Evolutionary conservation across 2,329 filamentous ascomycete genomes (phyloP), one percentile per base, ranked within the genome.

Genomic region (Exophiala calicioides): DNA sequence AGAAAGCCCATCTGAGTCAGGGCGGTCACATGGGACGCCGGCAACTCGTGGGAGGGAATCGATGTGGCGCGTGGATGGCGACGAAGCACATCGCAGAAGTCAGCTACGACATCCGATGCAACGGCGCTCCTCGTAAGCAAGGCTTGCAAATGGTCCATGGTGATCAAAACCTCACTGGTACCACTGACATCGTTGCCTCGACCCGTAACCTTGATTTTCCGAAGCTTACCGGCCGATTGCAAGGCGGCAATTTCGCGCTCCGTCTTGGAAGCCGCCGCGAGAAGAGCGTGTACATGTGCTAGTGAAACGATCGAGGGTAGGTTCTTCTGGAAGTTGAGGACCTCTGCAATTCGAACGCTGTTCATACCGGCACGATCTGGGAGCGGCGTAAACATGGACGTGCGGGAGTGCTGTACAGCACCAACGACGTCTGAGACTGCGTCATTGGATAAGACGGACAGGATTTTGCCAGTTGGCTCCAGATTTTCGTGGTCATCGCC

Each of bases 351-450:
- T 7, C 77, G 72, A 6, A 73, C 77, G 49, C 78, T 81, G 59
- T 79, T 80, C 80, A 85, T 82, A 3, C 81, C 81, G 1, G 78
- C 71, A 7, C 72, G 69, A 20, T 75, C 71, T 0, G 81, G 81
- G 13, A 84, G 66, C 8, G 74, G 66, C 39, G 73, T 73, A 57
- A 83, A 84, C 68, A 79, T 79, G 21, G 65, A 68, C 10, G 65
- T 64, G 16, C 69, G 72, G 24, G 80, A 73, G 60, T 80, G 70
- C 38, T 70, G 63, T 26, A 83, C 73, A 9, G 76, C 77, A 54
- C 79, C 73, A 5, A 72, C 65, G 3, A 80, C 74, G 63, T 74
- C 71, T 34, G 68, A 64, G 12, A 75, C 71, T 4, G 68, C 63
- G 1, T 73, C 62, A 13, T 75, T 68, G 15, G 71, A 58, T 4